Base-by-base conservation (phyloP, 1,284 basidiomycete species). In the Athelia sp. region DNA sequence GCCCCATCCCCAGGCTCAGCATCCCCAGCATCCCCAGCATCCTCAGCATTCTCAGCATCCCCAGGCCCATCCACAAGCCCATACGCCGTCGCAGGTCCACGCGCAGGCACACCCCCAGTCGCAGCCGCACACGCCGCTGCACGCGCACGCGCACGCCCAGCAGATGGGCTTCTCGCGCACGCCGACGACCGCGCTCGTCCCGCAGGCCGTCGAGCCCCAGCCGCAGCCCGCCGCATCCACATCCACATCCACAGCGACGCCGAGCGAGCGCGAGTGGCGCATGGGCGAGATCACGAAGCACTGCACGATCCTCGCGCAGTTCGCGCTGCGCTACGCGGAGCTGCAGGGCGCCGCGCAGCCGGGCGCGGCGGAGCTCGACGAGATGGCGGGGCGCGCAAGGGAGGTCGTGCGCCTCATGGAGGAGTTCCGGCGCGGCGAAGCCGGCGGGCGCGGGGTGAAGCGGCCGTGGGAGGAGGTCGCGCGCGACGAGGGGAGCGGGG, bases 391-490 rank as follows among this genome's bases (percentile, higher is more conserved):
- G 13, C 74, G 75, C 36, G 86, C 86, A 21, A 68, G 71, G 45
- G 68, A 78, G 45, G 83, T 89, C 19, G 79, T 87, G 18, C 75
- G 76, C 44, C 72, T 89, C 24, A 64, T 89, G 34, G 82, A 87
- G 56, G 79, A 82, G 40, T 70, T 85, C 50, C 70, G 78, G 24
- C 71, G 48, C 62, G 21, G 59, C 65, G 15, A 65, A 69, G 36
- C 57, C 53, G n/a, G n/a, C 6, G 36, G n/a, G 26, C 58, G 62
- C n/a, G 53, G 58, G 45, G 86, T 84, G 17, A 89, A 89, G 60
- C 64, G 86, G 47, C 85, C 85, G 38, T 89, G 86, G 87, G 87
- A 89, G 63, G 87, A 87, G 53, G 71, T 81, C 63, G 68, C 73
- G 23, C 68, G 72, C 48, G 75, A 76, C 36, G 69, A 64, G 43